Evolutionary conservation across 805 yeast genomes (phyloP).

Genomic region (Candida hungchunana): DNA sequence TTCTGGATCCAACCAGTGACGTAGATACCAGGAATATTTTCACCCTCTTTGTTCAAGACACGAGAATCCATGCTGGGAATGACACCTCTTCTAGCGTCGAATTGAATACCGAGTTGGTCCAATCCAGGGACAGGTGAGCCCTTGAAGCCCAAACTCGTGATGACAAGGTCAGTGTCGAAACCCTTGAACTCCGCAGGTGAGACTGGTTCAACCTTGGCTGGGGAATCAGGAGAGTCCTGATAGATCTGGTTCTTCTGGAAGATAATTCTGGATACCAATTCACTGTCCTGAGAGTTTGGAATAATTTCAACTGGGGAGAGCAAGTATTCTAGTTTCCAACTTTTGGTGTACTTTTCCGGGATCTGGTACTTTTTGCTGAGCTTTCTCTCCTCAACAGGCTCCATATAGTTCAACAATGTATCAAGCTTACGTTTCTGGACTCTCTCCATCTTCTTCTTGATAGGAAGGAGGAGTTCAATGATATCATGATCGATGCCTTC

Average conservation of each 20-base stretch:
- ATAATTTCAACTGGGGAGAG: slow-evolving; percentile 56
- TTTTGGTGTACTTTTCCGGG: slow-evolving; percentile 13
- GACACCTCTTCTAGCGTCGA: slow-evolving; percentile 40
- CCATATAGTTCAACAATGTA: slow-evolving; percentile 51
- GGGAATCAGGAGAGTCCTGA: slow-evolving; percentile 30
- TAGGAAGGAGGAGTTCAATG: slow-evolving; percentile 39
- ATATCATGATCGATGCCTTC: slow-evolving; percentile 41
- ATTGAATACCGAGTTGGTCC: slow-evolving; percentile 43
- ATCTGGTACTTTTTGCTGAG: slow-evolving; percentile 17
- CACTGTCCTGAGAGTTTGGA: slow-evolving; percentile 30
- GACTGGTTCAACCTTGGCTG: slow-evolving; percentile 25
- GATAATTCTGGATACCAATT: slow-evolving; percentile 35
- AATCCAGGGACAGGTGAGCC: slow-evolving; percentile 58
- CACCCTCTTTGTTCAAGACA: slow-evolving; percentile 28
- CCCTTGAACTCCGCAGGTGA: slow-evolving; percentile 20
- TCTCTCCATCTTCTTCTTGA: slow-evolving; percentile 55
- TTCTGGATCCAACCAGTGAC: slow-evolving; percentile 88
- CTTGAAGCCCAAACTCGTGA: slow-evolving; percentile 80
- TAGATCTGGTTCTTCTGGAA: slow-evolving; percentile 46
- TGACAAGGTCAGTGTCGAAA: slow-evolving; percentile 57
- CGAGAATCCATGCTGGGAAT: slow-evolving; percentile 44
- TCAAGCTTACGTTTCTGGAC: slow-evolving; percentile 55
- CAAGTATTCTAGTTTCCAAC: slow-evolving; percentile 70
- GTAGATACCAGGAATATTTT: slow-evolving; percentile 49
- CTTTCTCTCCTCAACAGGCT: slow-evolving; percentile 28